Conservation (phyloP, 1,284 basidiomycete species). For the Fereydounia khargensis region DNA sequence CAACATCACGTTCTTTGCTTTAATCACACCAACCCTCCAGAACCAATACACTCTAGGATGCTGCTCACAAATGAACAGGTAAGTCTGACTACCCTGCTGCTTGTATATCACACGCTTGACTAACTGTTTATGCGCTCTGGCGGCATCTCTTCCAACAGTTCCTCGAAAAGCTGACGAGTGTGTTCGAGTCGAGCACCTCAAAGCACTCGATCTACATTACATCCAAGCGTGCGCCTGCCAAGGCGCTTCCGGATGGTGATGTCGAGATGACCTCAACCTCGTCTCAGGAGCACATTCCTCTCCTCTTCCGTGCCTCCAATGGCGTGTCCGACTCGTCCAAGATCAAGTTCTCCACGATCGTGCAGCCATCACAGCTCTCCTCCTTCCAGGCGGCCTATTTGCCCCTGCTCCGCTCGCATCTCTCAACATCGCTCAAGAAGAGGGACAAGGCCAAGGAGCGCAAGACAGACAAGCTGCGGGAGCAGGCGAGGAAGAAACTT, state of each 20-base stretch:
- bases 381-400: conserved; percentile 35
- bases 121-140: background rate
- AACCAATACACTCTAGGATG: conserved; percentile 1
- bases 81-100: background rate
- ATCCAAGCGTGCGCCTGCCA: conserved; percentile 30
- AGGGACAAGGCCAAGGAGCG: conserved; percentile 55
- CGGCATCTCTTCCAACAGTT: conserved; percentile 22
- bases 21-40: too few species aligned
- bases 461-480: conserved; percentile 40
- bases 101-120: background rate
- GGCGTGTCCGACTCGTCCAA: conserved; percentile 31
- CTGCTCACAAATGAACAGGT: conserved; percentile 4
- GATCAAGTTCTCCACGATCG: conserved; percentile 40
- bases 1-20: too few species aligned
- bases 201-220: conserved; percentile 50
- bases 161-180: conserved; percentile 30
- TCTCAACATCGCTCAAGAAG: conserved; percentile 40
- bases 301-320: conserved; percentile 48
- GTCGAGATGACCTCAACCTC: conserved; percentile 15
- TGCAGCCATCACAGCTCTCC: conserved; percentile 25
- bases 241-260: conserved; percentile 8
- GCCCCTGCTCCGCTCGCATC: conserved; percentile 37
- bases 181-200: conserved; percentile 29
- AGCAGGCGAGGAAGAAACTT: conserved; percentile 41
- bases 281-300: conserved; percentile 1